Evolutionary conservation across 2,329 filamentous ascomycete genomes (phyloP).

Genomic region (Penicillium sp.): DNA sequence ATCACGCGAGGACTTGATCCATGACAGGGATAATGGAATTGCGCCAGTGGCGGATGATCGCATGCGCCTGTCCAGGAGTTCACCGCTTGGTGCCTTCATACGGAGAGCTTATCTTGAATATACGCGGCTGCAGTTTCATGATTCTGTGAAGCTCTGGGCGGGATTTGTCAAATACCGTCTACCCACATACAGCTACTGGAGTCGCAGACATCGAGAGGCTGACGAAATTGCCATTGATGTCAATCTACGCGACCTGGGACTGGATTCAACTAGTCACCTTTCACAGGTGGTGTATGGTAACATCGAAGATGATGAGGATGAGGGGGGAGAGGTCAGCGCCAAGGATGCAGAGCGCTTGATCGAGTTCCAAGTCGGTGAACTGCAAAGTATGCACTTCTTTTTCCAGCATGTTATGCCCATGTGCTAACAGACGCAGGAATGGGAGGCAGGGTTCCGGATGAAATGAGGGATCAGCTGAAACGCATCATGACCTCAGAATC

Average conservation of each 20-base stretch:
- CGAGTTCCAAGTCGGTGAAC: constrained; percentile 82
- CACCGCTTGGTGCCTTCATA: constrained; percentile 78
- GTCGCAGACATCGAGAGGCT: constrained; percentile 50
- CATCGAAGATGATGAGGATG: constrained; percentile 43
- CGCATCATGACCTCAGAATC: constrained; percentile 65
- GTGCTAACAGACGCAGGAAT: constrained; percentile 55
- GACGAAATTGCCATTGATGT: constrained; percentile 56
- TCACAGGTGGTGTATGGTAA: constrained; percentile 53
- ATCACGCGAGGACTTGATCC: constrained; percentile 59
- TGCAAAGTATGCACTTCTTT: constrained; percentile 64
- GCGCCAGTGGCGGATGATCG: constrained; percentile 46
- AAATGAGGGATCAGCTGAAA: constrained; percentile 69
- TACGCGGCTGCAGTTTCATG: constrained; percentile 73
- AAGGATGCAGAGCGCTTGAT: constrained; percentile 78
- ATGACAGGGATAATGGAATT: constrained; percentile 54
- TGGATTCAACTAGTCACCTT: constrained; percentile 52
- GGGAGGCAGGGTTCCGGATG: constrained; percentile 72
- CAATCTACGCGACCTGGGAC: constrained; percentile 59
- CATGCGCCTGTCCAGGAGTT: constrained; percentile 67
- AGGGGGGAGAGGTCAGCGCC: constrained; percentile 59
- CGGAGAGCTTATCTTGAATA: constrained; percentile 77
- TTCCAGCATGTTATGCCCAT: neutral
- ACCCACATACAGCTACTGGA: constrained; percentile 65
- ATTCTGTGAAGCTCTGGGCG: constrained; percentile 75
- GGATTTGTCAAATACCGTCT: constrained; percentile 77